Conservation (phyloP, 2,329 filamentous ascomycete species). For the Fusarium veterinarium region DNA sequence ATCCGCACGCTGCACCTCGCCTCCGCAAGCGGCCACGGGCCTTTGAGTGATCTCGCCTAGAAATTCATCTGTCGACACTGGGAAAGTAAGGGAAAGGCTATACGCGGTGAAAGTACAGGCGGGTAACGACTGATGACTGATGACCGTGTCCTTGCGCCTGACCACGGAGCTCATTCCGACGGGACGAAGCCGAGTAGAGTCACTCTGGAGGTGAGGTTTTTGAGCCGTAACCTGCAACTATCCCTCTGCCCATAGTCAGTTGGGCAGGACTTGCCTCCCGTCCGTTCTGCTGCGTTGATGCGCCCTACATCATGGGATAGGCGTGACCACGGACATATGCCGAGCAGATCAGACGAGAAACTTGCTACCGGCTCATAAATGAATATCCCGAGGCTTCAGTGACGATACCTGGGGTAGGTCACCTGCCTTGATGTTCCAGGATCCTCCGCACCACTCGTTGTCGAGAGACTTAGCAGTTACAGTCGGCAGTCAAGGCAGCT, state of each 20-base stretch:
- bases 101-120: constrained; percentile 25
- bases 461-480: constrained; percentile 16
- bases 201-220: constrained; percentile 5
- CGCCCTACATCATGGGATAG: constrained; percentile 37
- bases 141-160: constrained; percentile 39
- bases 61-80: constrained; percentile 24
- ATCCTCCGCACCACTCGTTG: constrained; percentile 20
- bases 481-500: constrained; percentile 1
- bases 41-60: constrained; percentile 32
- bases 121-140: constrained; percentile 41
- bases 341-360: constrained; percentile 42
- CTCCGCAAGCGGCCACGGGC: constrained; percentile 42
- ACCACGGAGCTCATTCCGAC: constrained; percentile 32
- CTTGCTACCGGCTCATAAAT: constrained; percentile 19
- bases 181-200: constrained; percentile 34
- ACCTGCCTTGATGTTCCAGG: constrained; percentile 29
- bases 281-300: constrained; percentile 26
- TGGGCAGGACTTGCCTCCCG: constrained; percentile 23
- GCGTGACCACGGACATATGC: constrained; percentile 41
- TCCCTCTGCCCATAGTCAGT: constrained; percentile 16
- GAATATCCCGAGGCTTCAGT: constrained; percentile 35
- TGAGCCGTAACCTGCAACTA: constrained; percentile 15
- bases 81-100: background rate
- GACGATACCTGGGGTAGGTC: constrained; percentile 38
- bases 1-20: constrained; percentile 45